Base-by-base conservation (phyloP, 164 flowering plant species). In the Liquidambar formosana region DNA sequence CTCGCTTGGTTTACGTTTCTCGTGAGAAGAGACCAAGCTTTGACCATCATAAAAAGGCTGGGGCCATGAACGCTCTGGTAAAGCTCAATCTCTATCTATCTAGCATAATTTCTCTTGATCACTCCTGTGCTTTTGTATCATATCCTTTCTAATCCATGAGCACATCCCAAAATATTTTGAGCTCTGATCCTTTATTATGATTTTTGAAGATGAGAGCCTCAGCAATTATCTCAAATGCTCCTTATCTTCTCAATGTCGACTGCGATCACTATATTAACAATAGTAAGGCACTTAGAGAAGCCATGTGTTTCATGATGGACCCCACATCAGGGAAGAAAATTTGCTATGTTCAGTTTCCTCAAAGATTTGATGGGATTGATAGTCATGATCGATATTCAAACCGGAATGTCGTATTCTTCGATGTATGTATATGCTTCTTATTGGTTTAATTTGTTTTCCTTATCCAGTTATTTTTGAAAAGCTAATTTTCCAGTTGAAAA, bases 231-330 rank as follows among this genome's bases (percentile, higher is more conserved):
- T 81, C 88, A 41, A 86, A 86, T 77, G 90, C 88, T 16, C 84
- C 88, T 64, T 86, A 67, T 72, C 49, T 86, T 58, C 72, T 86
- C 70, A 86, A 86, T 69, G 83, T 86, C 44, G 89, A 86, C 70
- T 86, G 89, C 78, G 89, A 85, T 68, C 89, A 85, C 73, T 85
- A 85, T 72, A 76, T 85, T 44, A 85, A 85, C 76, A 86, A 86
- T 61, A 80, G 86, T 79, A 86, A 86, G 75, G 89, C 89, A 0
- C 69, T 84, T 56, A 74, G 88, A 53, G 89, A 86, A 69, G 86
- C 88, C 18, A 86, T 84, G 88, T 84, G 89, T 53, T 84, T 86
- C 68, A 38, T 84, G 75, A 86, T 86, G 89, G 89, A 86, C 61
- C 89, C 89, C 21, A 80, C 73, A 44, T 79, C 76, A 15, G 89